These are phyloP conservation scores for Daldinia vernicosa DNA, from an alignment of 495 filamentous ascomycete species.

Conservation along the genomic window DNA sequence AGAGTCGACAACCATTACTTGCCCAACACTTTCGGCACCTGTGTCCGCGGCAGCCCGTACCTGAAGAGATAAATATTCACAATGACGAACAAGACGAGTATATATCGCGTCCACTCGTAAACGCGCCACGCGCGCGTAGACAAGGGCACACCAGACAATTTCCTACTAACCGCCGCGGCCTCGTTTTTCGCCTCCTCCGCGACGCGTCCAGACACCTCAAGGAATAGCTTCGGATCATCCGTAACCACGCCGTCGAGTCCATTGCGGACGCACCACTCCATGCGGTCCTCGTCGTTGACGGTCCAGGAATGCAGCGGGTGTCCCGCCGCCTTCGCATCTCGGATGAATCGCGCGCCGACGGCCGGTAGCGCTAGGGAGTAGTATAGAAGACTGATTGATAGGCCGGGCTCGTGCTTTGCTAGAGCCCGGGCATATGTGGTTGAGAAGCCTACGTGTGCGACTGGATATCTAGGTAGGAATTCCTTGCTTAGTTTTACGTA, in stretches of 20 bases:
- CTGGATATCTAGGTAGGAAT: slow-evolving; percentile 72
- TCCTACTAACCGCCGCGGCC: background rate
- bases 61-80: slow-evolving; percentile 14
- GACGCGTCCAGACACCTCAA: slow-evolving; percentile 51
- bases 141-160: background rate
- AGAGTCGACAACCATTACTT: background rate
- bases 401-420: slow-evolving; percentile 62
- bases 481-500: slow-evolving; percentile 67
- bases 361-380: slow-evolving; percentile 68
- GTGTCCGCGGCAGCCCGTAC: slow-evolving; percentile 16
- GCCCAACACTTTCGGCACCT: slow-evolving; percentile 22
- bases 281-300: slow-evolving; percentile 75
- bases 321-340: slow-evolving; percentile 60
- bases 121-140: background rate
- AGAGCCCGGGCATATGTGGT: slow-evolving; percentile 74
- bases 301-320: slow-evolving; percentile 82
- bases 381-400: slow-evolving; percentile 80
- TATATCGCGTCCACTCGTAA: slow-evolving; percentile 13
- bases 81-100: background rate
- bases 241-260: slow-evolving; percentile 55
- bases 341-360: slow-evolving; percentile 67
- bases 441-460: slow-evolving; percentile 78
- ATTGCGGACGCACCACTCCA: slow-evolving; percentile 72
- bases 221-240: slow-evolving; percentile 62
- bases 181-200: background rate